Evolutionary conservation across 129 eudicot species (phyloP), one percentile per base, ranked within the genome.

Genomic region (Cynara cardunculus): DNA sequence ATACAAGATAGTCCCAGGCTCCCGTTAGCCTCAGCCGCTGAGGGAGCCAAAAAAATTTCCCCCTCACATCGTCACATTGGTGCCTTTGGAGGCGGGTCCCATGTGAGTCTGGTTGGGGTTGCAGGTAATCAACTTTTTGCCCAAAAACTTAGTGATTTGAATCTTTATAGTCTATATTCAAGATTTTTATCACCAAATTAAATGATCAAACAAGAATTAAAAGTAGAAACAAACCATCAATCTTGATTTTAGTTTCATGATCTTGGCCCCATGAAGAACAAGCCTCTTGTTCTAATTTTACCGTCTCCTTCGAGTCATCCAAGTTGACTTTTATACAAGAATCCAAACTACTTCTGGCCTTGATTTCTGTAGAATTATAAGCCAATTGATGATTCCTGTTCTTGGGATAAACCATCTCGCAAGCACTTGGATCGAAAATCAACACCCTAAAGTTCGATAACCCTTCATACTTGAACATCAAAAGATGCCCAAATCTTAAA

Each of bases 371-470:
- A 56, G 24, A 56, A 56, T 56, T n/a, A 4, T 56, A 24, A 56
- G n/a, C 65, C 77, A 7, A n/a, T n/a, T 10, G 77, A 53, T 14
- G 22, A 31, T 25, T 11, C 16, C 24, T 4, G 9, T 53, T 6
- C 64, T 53, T 30, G 0, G 84, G 83, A 46, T 74, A 84, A 16
- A 28, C 81, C 4, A 84, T 84, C 37, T 84, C 87, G 7, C 37
- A n/a, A 30, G 81, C 84, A 73, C 75, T 72, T 13, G 30, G 49
- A 19, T 73, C 67, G 24, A 73, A 78, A 73, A 84, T 79, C 3
- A 31, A 2, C 7, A 84, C 84, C 49, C 35, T 13, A 31, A 84
- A 79, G 18, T 25, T 35, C 16, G 78, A 84, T 28, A 66, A 65
- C 16, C 66, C 77, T 25, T 30, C 62, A 21, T 69, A 79, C 12